Evolutionary conservation across 371 early-diverging fungal genomes (phyloP), one percentile per base, ranked within the genome.

Genomic region (Umbelopsis sp.): DNA sequence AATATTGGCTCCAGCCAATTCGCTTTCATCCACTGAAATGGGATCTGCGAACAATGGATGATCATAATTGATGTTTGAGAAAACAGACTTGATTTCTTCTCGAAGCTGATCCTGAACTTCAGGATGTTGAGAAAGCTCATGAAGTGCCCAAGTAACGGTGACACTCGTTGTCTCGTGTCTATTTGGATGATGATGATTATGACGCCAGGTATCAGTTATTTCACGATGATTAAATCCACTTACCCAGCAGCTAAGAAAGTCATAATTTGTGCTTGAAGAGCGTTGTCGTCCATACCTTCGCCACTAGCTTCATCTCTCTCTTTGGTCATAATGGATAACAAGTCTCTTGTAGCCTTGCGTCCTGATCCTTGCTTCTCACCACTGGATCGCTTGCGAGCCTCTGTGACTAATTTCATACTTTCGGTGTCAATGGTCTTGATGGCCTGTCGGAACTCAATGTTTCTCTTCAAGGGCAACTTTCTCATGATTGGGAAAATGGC

Each of bases 111-210:
- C 62, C 46, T 87, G 87, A n/a, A 82, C 50, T 10, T 74, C 66
- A 32, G 77, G 86, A 53, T 85, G 52, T 16, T 74, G 65, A 11
- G 85, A 85, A 2, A 87, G 71, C 35, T 84, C 72, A 76, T 82
- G 85, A 51, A 87, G 78, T n/a, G 80, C 76, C 86, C 87, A 87
- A 6, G 85, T 84, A 38, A 86, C 69, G 4, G 82, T 72, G 0
- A 82, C 84, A 37, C 83, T 81, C 0, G 87, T 86, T 3, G 87
- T 86, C 73, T 87, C 87, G 63, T 83, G 83, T 12, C 82, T 79
- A 69, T 38, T 29, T 5, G 53, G 24, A 10, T 37, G 52, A 11
- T n/a, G 4, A 22, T 41, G 20, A 65, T 18, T 62, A 16, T 4
- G 38, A 18, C 41, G 5, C 67, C 63, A 24, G 18, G 18, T 2